Evolutionary conservation across 768 basidiomycete species (phyloP).

Genomic region (Tylopilus balloui): DNA sequence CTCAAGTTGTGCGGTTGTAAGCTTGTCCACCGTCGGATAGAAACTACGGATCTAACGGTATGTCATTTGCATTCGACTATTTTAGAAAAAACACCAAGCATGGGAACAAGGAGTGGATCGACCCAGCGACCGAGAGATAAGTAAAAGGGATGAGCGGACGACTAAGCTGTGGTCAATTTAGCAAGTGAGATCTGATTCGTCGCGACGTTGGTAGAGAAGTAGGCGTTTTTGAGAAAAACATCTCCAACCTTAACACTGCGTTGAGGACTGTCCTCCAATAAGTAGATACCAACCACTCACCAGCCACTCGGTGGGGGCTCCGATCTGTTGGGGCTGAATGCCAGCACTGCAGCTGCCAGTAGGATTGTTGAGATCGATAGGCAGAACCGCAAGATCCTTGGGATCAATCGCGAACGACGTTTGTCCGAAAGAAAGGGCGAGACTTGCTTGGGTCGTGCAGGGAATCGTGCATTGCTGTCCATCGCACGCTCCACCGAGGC

Average conservation of each 20-base stretch:
- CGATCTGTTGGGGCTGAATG: slow-evolving; percentile 59
- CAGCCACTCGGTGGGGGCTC: slow-evolving; percentile 61
- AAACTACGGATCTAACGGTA: background rate
- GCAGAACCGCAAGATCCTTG: slow-evolving; percentile 57
- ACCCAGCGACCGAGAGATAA: slow-evolving; percentile 10
- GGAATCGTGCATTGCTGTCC: slow-evolving; percentile 57
- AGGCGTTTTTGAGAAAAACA: slow-evolving; percentile 74
- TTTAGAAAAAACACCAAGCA: background rate
- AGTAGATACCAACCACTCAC: slow-evolving; percentile 36
- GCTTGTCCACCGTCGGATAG: background rate
- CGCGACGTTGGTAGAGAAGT: slow-evolving; percentile 59
- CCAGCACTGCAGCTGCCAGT: slow-evolving; percentile 66
- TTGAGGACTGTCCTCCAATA: background rate
- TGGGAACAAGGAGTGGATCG: slow-evolving; percentile 1
- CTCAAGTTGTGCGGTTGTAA: background rate
- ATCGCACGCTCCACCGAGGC: slow-evolving; percentile 52
- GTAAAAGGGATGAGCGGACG: background rate
- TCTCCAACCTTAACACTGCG: slow-evolving; percentile 47
- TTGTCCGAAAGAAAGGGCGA: slow-evolving; percentile 59
- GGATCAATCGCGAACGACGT: slow-evolving; percentile 58
- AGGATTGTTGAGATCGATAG: slow-evolving; percentile 46
- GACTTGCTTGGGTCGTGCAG: slow-evolving; percentile 50
- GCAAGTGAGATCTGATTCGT: slow-evolving; percentile 60
- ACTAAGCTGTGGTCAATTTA: slow-evolving; percentile 38
- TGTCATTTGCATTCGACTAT: slow-evolving; percentile 1